Evolutionary conservation across 352 stramenopile species (phyloP).

Genomic region (Phytophthora kernoviae): DNA sequence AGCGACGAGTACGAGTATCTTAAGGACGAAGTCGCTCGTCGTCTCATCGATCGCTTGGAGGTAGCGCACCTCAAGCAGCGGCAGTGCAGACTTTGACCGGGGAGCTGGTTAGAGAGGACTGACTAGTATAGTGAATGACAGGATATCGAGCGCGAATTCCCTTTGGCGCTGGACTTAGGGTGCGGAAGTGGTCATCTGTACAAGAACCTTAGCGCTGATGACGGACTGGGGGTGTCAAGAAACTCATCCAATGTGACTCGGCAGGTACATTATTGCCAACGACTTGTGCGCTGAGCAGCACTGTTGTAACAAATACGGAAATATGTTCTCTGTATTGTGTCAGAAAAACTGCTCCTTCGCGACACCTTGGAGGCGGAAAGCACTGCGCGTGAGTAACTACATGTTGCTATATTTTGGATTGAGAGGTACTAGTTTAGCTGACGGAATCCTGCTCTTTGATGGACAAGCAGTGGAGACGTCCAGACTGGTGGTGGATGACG

Average conservation of each 20-base stretch:
- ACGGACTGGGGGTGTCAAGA: conserved; percentile 77
- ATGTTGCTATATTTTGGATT: background rate
- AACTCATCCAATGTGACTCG: conserved; percentile 82
- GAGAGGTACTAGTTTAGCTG: background rate
- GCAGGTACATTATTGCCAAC: conserved; percentile 34
- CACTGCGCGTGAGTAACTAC: conserved; percentile 23
- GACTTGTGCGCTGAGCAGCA: too few species aligned
- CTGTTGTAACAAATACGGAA: too few species aligned
- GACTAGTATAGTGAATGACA: conserved; percentile 15
- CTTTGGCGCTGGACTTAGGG: conserved; percentile 78
- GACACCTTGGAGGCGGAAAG: conserved; percentile 42
- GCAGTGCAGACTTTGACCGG: background rate
- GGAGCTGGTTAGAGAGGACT: background rate
- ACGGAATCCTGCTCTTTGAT: conserved; percentile 7
- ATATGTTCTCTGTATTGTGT: conserved; percentile 6
- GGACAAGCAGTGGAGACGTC: conserved; percentile 60
- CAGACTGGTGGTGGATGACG: conserved; percentile 90
- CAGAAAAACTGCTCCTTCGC: conserved; percentile 78
- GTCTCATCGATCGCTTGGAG: conserved; percentile 81
- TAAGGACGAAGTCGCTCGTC: conserved; percentile 85
- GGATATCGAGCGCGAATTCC: conserved; percentile 86
- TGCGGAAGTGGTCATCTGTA: conserved; percentile 84
- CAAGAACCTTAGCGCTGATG: conserved; percentile 77
- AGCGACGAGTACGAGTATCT: conserved; percentile 85
- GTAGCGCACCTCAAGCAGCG: conserved; percentile 38